Evolutionary conservation across 345 rosid species (phyloP).

Genomic region (Eucalyptus tenuipes): DNA sequence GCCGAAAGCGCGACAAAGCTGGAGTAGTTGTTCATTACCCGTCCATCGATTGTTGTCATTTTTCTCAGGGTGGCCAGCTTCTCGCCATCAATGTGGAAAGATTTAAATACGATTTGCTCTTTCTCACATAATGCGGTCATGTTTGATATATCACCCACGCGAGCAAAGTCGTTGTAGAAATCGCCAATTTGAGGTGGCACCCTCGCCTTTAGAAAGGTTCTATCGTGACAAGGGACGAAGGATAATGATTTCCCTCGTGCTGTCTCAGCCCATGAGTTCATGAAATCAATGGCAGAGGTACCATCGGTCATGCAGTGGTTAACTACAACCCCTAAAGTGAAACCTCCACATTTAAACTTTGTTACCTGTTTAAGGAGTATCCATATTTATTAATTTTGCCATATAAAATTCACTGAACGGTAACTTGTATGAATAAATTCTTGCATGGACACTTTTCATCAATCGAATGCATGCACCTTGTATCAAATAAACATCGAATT

Average conservation of each 20-base stretch:
- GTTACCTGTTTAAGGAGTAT: background rate
- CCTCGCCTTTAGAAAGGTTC: background rate
- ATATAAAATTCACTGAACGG: background rate
- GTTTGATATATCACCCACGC: background rate
- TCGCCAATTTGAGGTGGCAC: background rate
- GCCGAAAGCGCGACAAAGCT: background rate
- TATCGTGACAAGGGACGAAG: background rate
- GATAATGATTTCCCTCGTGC: background rate
- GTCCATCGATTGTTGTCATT: background rate
- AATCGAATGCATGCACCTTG: background rate
- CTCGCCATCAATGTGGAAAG: background rate
- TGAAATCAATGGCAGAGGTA: background rate
- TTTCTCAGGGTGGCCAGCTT: background rate
- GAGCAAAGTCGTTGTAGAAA: background rate
- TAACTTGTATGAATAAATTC: background rate
- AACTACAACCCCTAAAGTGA: background rate
- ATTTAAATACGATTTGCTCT: background rate
- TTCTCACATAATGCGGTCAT: background rate
- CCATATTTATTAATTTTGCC: background rate
- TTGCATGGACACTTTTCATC: background rate
- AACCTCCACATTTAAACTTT: background rate
- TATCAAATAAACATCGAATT: background rate
- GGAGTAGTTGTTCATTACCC: background rate
- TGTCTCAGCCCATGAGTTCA: background rate
- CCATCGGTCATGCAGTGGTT: background rate